Base-by-base conservation (phyloP, 805 yeast species). In the Metschnikowia proteae region DNA sequence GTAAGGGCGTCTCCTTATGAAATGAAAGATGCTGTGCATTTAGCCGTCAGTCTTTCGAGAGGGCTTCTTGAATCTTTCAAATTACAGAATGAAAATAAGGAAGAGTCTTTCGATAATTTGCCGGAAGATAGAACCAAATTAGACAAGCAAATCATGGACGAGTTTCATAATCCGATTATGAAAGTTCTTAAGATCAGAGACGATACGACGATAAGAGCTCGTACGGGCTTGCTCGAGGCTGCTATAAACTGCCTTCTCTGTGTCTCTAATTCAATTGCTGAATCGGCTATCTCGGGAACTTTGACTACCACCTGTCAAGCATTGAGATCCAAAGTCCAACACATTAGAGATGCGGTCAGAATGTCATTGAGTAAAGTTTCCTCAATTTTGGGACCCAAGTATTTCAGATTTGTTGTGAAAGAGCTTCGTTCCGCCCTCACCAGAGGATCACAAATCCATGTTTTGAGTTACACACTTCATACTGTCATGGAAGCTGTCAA, bases 381-480 rank as follows among this genome's bases (percentile, higher is more conserved):
- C 1, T 59, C 67, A 0, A 70, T 79, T 29, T 73, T 92, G 31
- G 98, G 98, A 1, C 75, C 96, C 0, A 64, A 67, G 23, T 90
- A 90, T 62, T 69, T 92, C 51, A 75, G 77, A 47, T 89, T 90
- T 61, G 79, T 94, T 43, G 68, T 94, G 25, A 79, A 79, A 49
- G 98, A 94, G 62, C 74, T 94, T 59, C 82, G 79, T 54, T 68
- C 84, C 17, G 95, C 97, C 0, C 73, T 92, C 46, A 77, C 84
- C 4, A 76, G 95, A 61, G 99, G 99, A 26, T 88, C 96, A 10
- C 98, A 94, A 63, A 80, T 90, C 46, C 99, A 94, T 67, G 89
- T 94, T 50, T 78, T 94, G 58, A 89, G 97, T 60, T 94, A 73
- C 67, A 88, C 97, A 0, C 80, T 88, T 4, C 97, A 94, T 65